Conservation (phyloP, 2,329 filamentous ascomycete genomes). For the Penicillium digitatum region DNA sequence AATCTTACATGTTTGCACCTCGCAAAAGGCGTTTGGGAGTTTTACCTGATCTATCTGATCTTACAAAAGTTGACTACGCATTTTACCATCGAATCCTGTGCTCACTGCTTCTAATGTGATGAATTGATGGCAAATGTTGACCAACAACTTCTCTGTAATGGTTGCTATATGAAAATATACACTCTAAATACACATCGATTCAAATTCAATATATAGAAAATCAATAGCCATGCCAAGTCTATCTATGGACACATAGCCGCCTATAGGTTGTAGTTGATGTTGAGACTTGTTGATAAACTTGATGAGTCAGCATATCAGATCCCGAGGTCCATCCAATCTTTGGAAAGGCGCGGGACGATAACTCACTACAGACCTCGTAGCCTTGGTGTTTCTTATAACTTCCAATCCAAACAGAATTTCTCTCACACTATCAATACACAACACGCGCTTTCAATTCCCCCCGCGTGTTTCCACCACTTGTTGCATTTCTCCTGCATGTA, state of each 20-base stretch:
- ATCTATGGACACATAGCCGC: background rate
- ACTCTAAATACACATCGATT: background rate
- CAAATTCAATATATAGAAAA: background rate
- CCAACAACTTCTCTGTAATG: conserved; percentile 1
- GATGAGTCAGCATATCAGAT: conserved; percentile 3
- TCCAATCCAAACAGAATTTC: background rate
- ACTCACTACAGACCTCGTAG: conserved; percentile 1
- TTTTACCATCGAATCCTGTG: conserved; percentile 1
- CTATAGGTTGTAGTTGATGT: background rate
- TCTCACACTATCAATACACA: background rate
- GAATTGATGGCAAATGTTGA: conserved; percentile 7
- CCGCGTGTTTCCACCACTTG: background rate
- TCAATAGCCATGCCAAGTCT: background rate
- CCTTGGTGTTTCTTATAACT: background rate
- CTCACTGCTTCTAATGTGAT: conserved; percentile 2
- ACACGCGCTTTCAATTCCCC: too few species aligned
- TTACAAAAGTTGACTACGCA: conserved; percentile 6
- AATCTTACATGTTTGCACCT: conserved; percentile 25
- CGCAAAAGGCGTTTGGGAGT: conserved; percentile 31
- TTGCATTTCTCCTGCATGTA: background rate
- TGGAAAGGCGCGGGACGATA: background rate
- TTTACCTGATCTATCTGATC: conserved; percentile 11
- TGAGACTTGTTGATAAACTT: background rate
- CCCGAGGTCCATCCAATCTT: background rate
- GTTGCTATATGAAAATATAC: background rate